Evolutionary conservation across 2,329 filamentous ascomycete species (phyloP).

Genomic region (Cadophora malorum): DNA sequence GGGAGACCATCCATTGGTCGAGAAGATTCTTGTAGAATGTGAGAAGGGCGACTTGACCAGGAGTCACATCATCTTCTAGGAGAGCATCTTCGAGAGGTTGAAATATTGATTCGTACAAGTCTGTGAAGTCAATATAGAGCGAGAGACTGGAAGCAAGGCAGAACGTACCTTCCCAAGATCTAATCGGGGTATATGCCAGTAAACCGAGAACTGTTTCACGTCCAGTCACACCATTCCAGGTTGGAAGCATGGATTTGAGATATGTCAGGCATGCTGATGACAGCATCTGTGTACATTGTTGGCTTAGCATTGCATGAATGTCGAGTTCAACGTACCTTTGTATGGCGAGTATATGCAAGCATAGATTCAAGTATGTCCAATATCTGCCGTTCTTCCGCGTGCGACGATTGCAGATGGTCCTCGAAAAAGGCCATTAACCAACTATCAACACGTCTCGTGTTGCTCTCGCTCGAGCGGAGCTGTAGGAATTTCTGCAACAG

Average conservation of each 20-base stretch:
- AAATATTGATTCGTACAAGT: conserved; percentile 57
- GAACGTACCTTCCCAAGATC: conserved; percentile 60
- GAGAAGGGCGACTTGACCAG: conserved; percentile 66
- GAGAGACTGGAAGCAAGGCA: background rate
- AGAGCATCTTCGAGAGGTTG: conserved; percentile 58
- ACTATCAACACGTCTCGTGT: conserved; percentile 59
- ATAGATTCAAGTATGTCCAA: conserved; percentile 62
- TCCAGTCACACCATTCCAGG: conserved; percentile 68
- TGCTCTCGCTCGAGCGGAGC: conserved; percentile 62
- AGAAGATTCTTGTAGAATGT: conserved; percentile 72
- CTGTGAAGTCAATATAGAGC: conserved; percentile 47
- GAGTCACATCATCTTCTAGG: conserved; percentile 52
- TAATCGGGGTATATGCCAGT: conserved; percentile 60
- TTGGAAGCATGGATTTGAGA: conserved; percentile 59
- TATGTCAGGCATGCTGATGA: conserved; percentile 52
- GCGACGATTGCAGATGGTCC: conserved; percentile 59
- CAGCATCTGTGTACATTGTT: conserved; percentile 38
- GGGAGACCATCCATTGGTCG: conserved; percentile 59
- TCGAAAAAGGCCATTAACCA: conserved; percentile 65
- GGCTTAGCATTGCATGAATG: background rate
- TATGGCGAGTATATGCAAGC: conserved; percentile 60
- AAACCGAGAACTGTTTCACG: conserved; percentile 62
- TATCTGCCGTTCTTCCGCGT: conserved; percentile 55
- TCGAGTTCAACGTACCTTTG: conserved; percentile 54
- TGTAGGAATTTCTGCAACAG: conserved; percentile 79